Conservation (phyloP, 2,329 filamentous ascomycete species). For the Hymenoscyphus salicellus region DNA sequence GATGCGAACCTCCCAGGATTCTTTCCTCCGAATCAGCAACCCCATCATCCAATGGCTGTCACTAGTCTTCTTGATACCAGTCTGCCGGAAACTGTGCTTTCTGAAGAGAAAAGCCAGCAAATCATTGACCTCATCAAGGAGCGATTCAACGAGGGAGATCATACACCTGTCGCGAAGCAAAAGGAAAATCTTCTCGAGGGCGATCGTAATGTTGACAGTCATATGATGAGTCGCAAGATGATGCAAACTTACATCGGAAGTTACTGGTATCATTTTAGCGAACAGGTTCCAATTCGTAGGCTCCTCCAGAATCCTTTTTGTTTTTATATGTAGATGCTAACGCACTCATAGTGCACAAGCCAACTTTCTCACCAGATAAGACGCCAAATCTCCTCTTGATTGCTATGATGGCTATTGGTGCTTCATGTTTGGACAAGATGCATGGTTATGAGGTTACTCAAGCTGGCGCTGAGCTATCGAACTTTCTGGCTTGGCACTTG, state of each 20-base stretch:
- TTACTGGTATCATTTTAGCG: conserved; percentile 93
- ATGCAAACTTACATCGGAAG: conserved; percentile 93
- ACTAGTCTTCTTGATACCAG: conserved; percentile 79
- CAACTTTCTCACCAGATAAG: conserved; percentile 84
- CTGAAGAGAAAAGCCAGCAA: conserved; percentile 82
- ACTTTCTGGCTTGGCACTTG: conserved; percentile 89
- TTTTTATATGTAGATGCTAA: conserved; percentile 18
- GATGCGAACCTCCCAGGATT: conserved; percentile 53
- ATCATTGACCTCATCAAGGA: conserved; percentile 77
- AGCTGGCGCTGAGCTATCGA: conserved; percentile 77
- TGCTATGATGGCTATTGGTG: conserved; percentile 88
- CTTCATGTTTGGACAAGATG: conserved; percentile 80
- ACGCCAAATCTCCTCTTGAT: conserved; percentile 82
- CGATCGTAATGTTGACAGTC: conserved; percentile 62
- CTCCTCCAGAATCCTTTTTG: neutral
- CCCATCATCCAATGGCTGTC: conserved; percentile 84
- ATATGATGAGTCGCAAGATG: conserved; percentile 81
- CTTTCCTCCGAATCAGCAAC: conserved; percentile 47
- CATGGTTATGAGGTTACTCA: conserved; percentile 72
- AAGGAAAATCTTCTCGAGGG: conserved; percentile 78
- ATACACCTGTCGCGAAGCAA: conserved; percentile 68
- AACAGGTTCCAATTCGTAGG: conserved; percentile 76
- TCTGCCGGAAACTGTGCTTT: conserved; percentile 74
- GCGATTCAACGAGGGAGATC: conserved; percentile 77
- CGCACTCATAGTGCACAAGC: conserved; percentile 64